Evolutionary conservation across 2,329 filamentous ascomycete genomes (phyloP).

Genomic region (Cytospora piceicola): DNA sequence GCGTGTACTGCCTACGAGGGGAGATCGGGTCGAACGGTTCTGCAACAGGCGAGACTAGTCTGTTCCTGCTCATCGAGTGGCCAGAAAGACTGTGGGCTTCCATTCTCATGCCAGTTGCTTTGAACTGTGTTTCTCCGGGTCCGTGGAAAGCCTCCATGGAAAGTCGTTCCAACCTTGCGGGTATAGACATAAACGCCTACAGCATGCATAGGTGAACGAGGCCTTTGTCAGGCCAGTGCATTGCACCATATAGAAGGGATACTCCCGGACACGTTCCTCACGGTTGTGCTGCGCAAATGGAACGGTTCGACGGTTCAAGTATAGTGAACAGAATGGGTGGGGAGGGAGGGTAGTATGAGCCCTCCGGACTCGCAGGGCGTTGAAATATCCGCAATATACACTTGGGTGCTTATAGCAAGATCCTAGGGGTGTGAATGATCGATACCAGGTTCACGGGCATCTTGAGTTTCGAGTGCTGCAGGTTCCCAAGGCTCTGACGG

Average conservation of each 20-base stretch:
- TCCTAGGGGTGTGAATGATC: slow-evolving; percentile 23
- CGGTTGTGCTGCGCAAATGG: slow-evolving; percentile 9
- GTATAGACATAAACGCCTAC: no score
- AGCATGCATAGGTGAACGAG: no score
- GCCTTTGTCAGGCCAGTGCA: no score
- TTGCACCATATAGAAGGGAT: neutral
- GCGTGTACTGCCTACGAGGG: slow-evolving; percentile 8
- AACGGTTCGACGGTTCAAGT: slow-evolving; percentile 17
- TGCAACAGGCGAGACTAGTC: slow-evolving; percentile 12
- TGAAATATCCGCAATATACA: slow-evolving; percentile 19
- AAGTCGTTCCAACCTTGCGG: no score
- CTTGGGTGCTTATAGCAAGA: slow-evolving; percentile 15
- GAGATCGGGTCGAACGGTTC: neutral
- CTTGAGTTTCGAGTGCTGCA: slow-evolving; percentile 24
- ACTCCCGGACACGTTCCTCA: neutral
- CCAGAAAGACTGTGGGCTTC: no score
- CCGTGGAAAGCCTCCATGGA: no score
- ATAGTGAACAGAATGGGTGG: slow-evolving; percentile 15
- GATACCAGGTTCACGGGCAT: slow-evolving; percentile 21
- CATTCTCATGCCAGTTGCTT: no score
- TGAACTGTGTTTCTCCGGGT: no score
- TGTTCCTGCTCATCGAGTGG: neutral
- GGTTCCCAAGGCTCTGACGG: slow-evolving; percentile 18
- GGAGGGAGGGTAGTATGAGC: slow-evolving; percentile 10
- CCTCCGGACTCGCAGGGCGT: slow-evolving; percentile 10